Evolutionary conservation across 2,329 filamentous ascomycete genomes (phyloP), one percentile per base, ranked within the genome.

Genomic region (Neoascochyta sp.): DNA sequence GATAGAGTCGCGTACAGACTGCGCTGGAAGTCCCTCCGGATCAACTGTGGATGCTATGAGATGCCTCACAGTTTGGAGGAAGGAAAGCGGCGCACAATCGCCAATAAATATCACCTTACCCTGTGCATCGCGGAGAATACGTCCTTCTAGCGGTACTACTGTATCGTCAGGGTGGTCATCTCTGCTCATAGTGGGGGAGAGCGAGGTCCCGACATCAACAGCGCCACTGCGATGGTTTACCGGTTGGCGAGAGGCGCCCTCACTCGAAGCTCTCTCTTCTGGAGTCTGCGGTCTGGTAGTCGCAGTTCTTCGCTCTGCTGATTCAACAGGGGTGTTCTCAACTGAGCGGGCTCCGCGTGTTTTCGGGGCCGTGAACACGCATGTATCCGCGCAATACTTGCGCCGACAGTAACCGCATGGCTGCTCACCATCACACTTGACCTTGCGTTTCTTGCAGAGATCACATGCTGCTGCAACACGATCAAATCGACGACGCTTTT

Each of bases 41-140:
- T 51, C 52, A 7, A 50, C 50, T 22, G 54, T 48, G 8, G 64
- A 62, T 3, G 67, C 66, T 6, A 73, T 66, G 5, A 75, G 60
- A 24, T 71, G 66, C 18, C 70, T 67, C 9, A 74, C 69, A 31
- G 68, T 73, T 43, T 74, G 71, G 19, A 74, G 43, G 30, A 74
- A 74, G 0, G 71, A 73, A 25, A 74, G 52, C 26, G 70, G 72
- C 18, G 70, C 71, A 20, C 69, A 74, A 36, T 75, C 71, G 9
- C 71, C 71, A 16, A 75, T 69, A 41, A 73, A 75, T 46, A 75
- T 73, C 27, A 71, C 66, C 32, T 73, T 74, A 5, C 71, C 71
- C 38, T 73, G 68, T 0, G 69, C 69, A 41, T 74, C 71, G 14
- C 68, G 68, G 7, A 74, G 58, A 15, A 74, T 64, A 7, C 70